Base-by-base conservation (phyloP, 176 grass and related monocot species). In the Typha latifolia region DNA sequence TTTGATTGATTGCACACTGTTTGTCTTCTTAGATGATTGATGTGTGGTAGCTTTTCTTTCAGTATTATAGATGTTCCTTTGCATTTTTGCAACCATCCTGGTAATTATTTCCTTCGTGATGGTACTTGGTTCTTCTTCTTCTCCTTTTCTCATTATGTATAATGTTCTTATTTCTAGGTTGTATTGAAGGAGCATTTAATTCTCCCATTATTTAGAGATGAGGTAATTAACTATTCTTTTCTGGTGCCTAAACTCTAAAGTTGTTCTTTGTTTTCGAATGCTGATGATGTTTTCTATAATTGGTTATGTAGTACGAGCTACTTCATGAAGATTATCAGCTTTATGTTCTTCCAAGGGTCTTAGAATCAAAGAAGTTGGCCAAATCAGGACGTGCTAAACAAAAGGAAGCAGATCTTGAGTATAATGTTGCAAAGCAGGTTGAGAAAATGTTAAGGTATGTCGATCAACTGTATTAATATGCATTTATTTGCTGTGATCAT, bases 351-450 rank as follows among this genome's bases (percentile, higher is more conserved):
- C 93, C 93, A 76, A 92, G 85, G 76, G 82, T 97, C 80, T 66
- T 91, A 74, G 93, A 97, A 87, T 92, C 88, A 7, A 97, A 97
- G 85, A 84, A 69, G 84, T 78, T 92, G 85, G 93, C 93, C 62
- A 97, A 97, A 86, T 92, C 93, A 81, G 93, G 93, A 64, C 88
- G 93, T 66, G 72, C 88, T 67, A 97, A 91, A 77, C 93, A 97
- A 86, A 97, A 92, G 66, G 88, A 97, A 82, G 85, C 93, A 80
- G 93, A 97, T 86, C 81, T 97, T 67, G 93, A 97, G 79, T 97
- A 97, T 65, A 97, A 97, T 76, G 83, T 97, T 73, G 93, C 93
- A 77, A 97, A 91, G 61, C 93, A 97, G 61, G 93, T 97, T 61
- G 88, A 97, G 69, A 97, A 86, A 74, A 97, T 92, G 93, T 79